phyloP scores from a whole-genome alignment of 2,329 filamentous ascomycete species.

The Ophiobolus disseminans region DNA sequence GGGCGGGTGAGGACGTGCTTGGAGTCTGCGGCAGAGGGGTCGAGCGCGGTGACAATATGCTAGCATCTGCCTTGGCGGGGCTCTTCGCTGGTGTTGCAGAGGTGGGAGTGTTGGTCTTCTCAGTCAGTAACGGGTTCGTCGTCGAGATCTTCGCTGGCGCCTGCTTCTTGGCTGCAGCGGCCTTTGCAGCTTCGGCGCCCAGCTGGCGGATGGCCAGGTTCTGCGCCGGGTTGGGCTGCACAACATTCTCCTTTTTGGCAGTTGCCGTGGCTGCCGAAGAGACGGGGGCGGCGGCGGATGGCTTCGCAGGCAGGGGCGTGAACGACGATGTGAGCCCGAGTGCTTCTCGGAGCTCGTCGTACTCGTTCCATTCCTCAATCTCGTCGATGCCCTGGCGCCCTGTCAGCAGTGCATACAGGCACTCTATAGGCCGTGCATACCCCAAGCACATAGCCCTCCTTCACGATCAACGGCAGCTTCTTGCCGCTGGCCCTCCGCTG shows the following conservation, averaged over 20 bases:
- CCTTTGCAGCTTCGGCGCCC: constrained; percentile 46
- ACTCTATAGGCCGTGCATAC: constrained; percentile 62
- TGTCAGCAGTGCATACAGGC: constrained; percentile 7
- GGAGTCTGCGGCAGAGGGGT: constrained; percentile 39
- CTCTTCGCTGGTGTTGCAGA: constrained; percentile 38
- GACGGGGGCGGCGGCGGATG: constrained; percentile 13
- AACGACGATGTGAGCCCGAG: constrained; percentile 59
- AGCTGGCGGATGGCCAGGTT: constrained; percentile 47
- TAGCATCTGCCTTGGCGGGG: constrained; percentile 18
- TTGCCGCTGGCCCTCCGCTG: constrained; percentile 81
- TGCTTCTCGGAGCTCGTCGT: constrained; percentile 89
- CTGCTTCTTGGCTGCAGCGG: constrained; percentile 46
- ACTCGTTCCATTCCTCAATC: constrained; percentile 99
- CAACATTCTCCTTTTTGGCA: constrained; percentile 34
- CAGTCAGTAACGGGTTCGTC: constrained; percentile 43
- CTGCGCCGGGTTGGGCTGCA: constrained; percentile 31
- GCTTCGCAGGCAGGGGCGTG: constrained; percentile 43
- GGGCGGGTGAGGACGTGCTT: constrained; percentile 6
- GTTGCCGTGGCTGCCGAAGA: constrained; percentile 17
- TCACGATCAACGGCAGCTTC: constrained; percentile 88
- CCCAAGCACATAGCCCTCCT: constrained; percentile 83
- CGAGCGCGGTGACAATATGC: constrained; percentile 32
- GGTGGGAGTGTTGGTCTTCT: constrained; percentile 41
- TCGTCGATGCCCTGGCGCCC: constrained; percentile 79
- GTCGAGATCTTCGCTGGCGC: constrained; percentile 42